These are phyloP conservation scores for Blastobotrys ciferrii DNA, from an alignment of 1,139 yeast species.

Conservation along the genomic window DNA sequence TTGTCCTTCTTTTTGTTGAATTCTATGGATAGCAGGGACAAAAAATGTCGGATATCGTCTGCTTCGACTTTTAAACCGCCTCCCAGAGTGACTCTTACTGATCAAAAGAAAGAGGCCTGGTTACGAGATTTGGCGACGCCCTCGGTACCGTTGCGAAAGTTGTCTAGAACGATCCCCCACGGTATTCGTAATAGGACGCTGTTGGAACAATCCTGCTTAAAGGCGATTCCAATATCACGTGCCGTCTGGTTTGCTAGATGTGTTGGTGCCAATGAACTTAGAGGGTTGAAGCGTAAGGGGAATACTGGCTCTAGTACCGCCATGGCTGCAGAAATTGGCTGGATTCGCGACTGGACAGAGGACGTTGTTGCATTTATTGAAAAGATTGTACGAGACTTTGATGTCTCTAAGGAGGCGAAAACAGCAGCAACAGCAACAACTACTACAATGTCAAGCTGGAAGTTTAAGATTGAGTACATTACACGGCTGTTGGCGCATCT, in stretches of 20 bases:
- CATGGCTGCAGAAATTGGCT: conserved; percentile 48
- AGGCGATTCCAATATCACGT: conserved; percentile 66
- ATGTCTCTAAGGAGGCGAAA: conserved; percentile 27
- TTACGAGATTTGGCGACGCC: conserved; percentile 71
- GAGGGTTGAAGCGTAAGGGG: conserved; percentile 61
- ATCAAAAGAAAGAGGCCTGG: conserved; percentile 84
- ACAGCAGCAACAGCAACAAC: conserved; percentile 20
- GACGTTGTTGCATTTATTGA: conserved; percentile 64
- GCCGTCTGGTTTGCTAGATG: conserved; percentile 91
- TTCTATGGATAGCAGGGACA: conserved; percentile 64
- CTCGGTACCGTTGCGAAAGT: conserved; percentile 58
- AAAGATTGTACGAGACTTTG: conserved; percentile 39
- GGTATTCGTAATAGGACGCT: conserved; percentile 75
- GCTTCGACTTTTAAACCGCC: conserved; percentile 69
- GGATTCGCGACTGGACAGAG: conserved; percentile 88
- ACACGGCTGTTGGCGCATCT: conserved; percentile 60
- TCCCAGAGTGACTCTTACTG: conserved; percentile 84
- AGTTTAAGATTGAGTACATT: conserved; percentile 55
- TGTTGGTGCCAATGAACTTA: conserved; percentile 76
- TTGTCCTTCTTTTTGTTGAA: conserved; percentile 59
- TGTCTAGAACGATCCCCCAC: conserved; percentile 85
- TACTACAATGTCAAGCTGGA: conserved; percentile 39
- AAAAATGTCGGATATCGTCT: conserved; percentile 57
- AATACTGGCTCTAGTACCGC: conserved; percentile 24
- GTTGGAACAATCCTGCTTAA: conserved; percentile 66